Evolutionary conservation across 805 yeast genomes (phyloP), one percentile per base, ranked within the genome.

Genomic region (Candida loeiensis): DNA sequence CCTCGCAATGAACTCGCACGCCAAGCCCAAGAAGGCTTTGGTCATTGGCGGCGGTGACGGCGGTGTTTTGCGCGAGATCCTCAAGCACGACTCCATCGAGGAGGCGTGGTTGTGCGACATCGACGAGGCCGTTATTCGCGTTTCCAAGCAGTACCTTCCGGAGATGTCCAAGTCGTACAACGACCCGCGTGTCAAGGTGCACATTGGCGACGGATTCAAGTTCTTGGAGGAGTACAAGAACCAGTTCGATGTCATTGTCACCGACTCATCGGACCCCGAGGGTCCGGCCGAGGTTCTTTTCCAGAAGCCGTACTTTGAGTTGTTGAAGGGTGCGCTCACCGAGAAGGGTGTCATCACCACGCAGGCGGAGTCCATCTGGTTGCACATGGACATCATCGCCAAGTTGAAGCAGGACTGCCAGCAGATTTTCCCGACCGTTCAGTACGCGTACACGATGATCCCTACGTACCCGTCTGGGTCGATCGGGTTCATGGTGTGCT

Each of bases 41-140:
- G 98, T 91, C 48, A 85, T 91, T 58, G 99, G 99, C 44, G 99
- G 99, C 49, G 99, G 99, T 58, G 99, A 91, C 64, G 99, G 99
- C 54, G 98, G 98, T 66, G 98, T 91, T 38, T 76, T 91, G 56
- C 80, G 98, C 69, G 98, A 91, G 68, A 76, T 90, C 58, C 86
- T 89, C 58, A 91, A 91, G 69, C 96, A 91, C 67, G 80, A 77
- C 38, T 63, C 77, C 45, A 87, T 91, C 40, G 96, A 89, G 64
- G 84, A 83, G 66, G 96, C 95, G 35, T 77, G 85, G 69, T 74
- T 91, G 50, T 89, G 95, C 66, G 99, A 91, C 66, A 91, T 91
- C 53, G 99, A 91, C 58, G 97, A 88, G 68, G 81, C 89, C 32
- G 98, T 90, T 44, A 87, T 90, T 58, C 75, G 81, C 53, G 84